Conservation (phyloP, 2,329 filamentous ascomycete species). For the Botrytis paeoniae region DNA sequence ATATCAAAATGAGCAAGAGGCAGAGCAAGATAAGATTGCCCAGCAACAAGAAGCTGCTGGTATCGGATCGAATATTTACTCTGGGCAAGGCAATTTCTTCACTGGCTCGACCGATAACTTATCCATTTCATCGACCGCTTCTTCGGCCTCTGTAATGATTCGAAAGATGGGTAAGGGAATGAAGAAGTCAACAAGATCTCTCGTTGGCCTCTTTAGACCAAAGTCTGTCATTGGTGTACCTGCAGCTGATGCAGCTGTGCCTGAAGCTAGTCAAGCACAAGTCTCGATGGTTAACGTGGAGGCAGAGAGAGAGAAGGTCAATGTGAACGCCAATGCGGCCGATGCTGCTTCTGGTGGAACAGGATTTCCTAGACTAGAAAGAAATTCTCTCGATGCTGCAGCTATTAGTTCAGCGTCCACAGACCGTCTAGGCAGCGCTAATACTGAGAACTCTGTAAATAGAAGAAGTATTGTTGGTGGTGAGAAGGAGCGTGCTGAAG, state of each 20-base stretch:
- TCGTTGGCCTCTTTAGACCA: slow-evolving; percentile 91
- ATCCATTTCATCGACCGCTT: slow-evolving; percentile 85
- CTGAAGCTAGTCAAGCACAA: slow-evolving; percentile 71
- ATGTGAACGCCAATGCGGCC: slow-evolving; percentile 68
- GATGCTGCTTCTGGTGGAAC: slow-evolving; percentile 69
- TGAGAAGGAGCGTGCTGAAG: slow-evolving; percentile 85
- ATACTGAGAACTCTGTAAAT: slow-evolving; percentile 58
- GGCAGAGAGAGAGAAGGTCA: slow-evolving; percentile 78
- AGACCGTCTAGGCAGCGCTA: slow-evolving; percentile 55
- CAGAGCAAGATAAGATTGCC: slow-evolving; percentile 87
- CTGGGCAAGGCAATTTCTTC: slow-evolving; percentile 78
- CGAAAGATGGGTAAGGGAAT: slow-evolving; percentile 99
- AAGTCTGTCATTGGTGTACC: slow-evolving; percentile 85
- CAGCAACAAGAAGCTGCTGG: slow-evolving; percentile 89
- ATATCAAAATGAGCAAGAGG: slow-evolving; percentile 63
- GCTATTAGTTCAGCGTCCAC: slow-evolving; percentile 43
- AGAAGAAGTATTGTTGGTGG: slow-evolving; percentile 89
- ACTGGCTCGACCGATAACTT: slow-evolving; percentile 91
- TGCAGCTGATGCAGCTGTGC: slow-evolving; percentile 62
- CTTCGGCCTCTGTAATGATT: slow-evolving; percentile 89
- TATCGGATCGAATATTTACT: slow-evolving; percentile 91
- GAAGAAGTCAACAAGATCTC: slow-evolving; percentile 87
- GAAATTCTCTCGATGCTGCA: slow-evolving; percentile 71
- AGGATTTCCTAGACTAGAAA: slow-evolving; percentile 80
- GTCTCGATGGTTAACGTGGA: slow-evolving; percentile 96